Conservation (phyloP, 2,329 filamentous ascomycete species). For the Claviceps pazoutovae region DNA sequence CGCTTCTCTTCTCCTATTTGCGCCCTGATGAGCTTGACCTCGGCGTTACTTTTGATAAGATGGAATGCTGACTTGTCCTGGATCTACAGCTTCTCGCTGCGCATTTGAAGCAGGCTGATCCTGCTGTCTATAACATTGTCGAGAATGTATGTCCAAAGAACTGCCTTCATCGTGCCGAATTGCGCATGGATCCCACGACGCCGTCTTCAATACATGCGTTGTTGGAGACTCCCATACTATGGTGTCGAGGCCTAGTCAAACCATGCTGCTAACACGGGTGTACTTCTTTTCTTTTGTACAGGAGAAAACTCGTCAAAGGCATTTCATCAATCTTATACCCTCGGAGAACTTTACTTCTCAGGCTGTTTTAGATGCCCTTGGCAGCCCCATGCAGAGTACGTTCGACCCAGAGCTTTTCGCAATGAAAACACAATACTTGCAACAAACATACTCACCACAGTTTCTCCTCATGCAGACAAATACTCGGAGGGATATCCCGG, state of each 20-base stretch:
- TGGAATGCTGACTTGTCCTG: constrained; percentile 7
- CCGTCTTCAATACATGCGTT: too few species aligned
- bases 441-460: not conserved
- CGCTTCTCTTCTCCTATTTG: not conserved
- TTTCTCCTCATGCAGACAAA: constrained; percentile 48
- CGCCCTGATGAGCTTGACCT: constrained; percentile 3
- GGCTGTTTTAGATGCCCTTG: constrained; percentile 78
- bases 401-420: not conserved
- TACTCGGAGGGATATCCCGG: constrained; percentile 98
- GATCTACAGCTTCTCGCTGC: constrained; percentile 62
- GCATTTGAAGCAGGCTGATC: constrained; percentile 71
- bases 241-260: too few species aligned
- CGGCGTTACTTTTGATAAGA: not conserved
- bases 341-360: constrained; percentile 95
- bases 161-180: not conserved
- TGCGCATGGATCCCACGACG: too few species aligned
- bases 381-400: constrained; percentile 89
- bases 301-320: constrained; percentile 93
- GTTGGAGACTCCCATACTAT: too few species aligned
- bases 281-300: constrained; percentile 20
- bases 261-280: not conserved
- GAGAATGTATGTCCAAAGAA: constrained; percentile 51
- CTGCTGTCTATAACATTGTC: constrained; percentile 75
- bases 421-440: not conserved
- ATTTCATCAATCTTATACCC: constrained; percentile 95